These are phyloP conservation scores for Rhodotorula sp. DNA, from an alignment of 1,284 basidiomycete species.

Conservation along the genomic window DNA sequence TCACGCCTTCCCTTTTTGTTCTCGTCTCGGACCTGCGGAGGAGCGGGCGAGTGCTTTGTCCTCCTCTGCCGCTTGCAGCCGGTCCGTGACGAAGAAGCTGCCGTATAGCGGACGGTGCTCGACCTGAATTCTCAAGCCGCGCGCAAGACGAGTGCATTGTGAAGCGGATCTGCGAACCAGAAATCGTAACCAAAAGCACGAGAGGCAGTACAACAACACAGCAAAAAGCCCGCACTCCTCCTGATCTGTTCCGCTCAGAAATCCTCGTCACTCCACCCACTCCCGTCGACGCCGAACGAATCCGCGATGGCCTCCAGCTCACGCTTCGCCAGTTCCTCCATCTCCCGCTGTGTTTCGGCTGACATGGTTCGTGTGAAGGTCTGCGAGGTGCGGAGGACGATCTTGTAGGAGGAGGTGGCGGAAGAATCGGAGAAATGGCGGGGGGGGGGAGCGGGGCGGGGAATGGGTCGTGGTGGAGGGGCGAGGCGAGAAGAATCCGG, in stretches of 20 bases:
- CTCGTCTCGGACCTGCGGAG: background rate
- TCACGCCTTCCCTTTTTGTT: background rate
- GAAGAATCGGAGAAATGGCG: background rate
- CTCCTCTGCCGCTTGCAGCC: no score
- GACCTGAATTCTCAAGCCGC: no score
- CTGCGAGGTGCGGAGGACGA: background rate
- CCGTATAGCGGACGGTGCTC: no score
- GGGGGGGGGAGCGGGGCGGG: background rate
- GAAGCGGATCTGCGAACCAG: no score
- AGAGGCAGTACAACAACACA: background rate
- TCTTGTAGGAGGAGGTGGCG: background rate
- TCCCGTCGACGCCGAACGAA: background rate
- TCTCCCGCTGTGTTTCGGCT: background rate
- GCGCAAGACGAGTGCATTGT: background rate
- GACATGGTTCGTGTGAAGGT: background rate
- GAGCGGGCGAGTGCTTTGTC: no score
- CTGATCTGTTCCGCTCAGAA: background rate
- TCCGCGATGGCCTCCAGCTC: constrained; percentile 3
- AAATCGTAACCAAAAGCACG: background rate
- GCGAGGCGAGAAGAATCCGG: background rate
- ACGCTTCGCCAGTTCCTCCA: constrained; percentile 5
- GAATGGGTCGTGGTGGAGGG: background rate
- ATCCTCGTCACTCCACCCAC: constrained; percentile 4
- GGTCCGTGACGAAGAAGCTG: no score
- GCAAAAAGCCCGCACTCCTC: background rate